Conservation (phyloP, 192 early-diverging fungal species). For the Haplosporangium gracile region DNA sequence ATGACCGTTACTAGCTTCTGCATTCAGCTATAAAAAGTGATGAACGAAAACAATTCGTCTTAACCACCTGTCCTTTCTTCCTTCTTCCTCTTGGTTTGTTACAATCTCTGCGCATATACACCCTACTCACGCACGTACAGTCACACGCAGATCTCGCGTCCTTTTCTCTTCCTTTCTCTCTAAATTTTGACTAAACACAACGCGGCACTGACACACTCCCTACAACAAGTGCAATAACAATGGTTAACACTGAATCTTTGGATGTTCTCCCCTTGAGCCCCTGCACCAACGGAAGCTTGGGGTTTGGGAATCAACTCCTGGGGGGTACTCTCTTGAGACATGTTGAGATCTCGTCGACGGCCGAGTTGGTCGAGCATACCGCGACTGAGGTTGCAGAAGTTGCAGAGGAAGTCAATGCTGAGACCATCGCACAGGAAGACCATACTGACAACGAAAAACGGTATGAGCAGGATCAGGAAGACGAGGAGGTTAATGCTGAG, state of each 20-base stretch:
- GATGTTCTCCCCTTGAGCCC: conserved; percentile 41
- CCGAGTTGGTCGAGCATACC: neutral
- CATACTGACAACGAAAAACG: neutral
- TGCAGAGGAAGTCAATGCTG: neutral
- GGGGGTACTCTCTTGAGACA: conserved; percentile 6
- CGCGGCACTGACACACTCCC: neutral
- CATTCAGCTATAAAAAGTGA: neutral
- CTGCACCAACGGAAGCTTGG: conserved; percentile 38
- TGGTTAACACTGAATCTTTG: conserved; percentile 35
- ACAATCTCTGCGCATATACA: neutral
- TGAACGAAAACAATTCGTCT: neutral
- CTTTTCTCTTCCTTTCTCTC: neutral
- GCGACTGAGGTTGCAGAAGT: neutral
- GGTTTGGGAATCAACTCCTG: conserved; percentile 28
- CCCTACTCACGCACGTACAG: neutral
- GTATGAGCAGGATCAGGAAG: neutral
- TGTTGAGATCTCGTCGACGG: conserved; percentile 3
- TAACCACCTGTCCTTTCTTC: neutral
- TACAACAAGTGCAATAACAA: conserved; percentile 5
- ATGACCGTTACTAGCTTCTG: neutral
- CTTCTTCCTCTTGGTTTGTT: neutral
- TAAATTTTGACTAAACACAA: neutral
- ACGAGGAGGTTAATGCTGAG: neutral
- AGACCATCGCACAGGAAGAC: neutral
- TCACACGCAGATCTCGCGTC: too few species aligned